These are phyloP conservation scores for Brassica nigra DNA, from an alignment of 345 rosid genomes.

Conservation along the genomic window DNA sequence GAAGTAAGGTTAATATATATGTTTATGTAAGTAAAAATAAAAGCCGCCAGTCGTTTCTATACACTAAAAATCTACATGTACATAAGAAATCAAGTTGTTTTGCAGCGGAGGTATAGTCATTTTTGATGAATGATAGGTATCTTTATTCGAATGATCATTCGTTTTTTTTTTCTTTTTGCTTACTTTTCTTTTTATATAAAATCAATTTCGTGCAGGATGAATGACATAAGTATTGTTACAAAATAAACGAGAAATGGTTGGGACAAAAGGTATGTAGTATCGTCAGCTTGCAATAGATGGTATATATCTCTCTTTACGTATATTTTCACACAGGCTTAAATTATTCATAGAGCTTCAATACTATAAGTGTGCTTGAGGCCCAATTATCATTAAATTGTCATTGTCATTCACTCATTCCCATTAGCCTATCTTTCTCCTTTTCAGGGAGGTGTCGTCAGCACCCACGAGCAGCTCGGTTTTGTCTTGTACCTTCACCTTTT, in stretches of 20 bases:
- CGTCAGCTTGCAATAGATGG: neutral
- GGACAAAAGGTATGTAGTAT: neutral
- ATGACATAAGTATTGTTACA: too few relatives aligned
- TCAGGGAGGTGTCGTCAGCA: too few relatives aligned
- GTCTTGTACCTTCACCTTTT: too few relatives aligned
- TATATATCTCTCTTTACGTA: too few relatives aligned
- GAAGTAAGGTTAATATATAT: constrained; percentile 12
- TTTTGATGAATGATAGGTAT: neutral
- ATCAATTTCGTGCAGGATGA: neutral
- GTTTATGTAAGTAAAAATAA: too few relatives aligned
- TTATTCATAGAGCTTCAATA: too few relatives aligned
- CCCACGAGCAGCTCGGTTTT: too few relatives aligned
- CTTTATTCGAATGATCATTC: too few relatives aligned
- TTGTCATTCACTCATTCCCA: neutral
- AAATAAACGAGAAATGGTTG: too few relatives aligned
- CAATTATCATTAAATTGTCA: neutral
- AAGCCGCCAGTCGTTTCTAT: constrained; percentile 8
- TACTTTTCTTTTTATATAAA: neutral
- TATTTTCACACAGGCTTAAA: neutral
- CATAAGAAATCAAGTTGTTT: neutral
- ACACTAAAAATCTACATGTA: neutral
- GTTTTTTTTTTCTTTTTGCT: too few relatives aligned
- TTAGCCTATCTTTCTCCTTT: too few relatives aligned
- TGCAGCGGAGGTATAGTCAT: neutral
- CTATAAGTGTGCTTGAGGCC: neutral